phyloP scores from a whole-genome alignment of 495 filamentous ascomycete genomes.

The Xylaria telfairii region DNA sequence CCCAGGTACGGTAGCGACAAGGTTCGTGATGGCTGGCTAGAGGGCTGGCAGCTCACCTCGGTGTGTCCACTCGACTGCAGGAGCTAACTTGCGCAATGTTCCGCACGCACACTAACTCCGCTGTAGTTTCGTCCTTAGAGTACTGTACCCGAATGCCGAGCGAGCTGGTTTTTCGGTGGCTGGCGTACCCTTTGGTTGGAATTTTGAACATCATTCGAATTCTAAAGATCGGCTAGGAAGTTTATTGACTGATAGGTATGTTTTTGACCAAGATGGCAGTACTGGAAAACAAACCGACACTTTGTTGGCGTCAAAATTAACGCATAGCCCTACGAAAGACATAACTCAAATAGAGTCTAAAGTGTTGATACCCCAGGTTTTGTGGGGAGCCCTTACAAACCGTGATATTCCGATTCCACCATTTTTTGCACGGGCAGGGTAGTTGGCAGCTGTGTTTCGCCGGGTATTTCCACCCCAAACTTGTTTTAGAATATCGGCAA shows the following conservation, averaged over 20 bases:
- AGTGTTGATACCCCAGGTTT: not conserved
- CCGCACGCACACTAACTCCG: constrained; percentile 5
- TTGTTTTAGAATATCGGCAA: not conserved
- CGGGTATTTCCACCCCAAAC: not conserved
- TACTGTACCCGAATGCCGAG: constrained; percentile 7
- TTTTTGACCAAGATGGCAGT: too few species aligned
- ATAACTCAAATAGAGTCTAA: not conserved
- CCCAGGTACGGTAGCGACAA: not conserved
- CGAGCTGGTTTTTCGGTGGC: not conserved
- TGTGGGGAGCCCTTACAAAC: not conserved
- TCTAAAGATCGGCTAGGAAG: not conserved
- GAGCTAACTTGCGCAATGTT: constrained; percentile 10
- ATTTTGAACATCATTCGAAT: not conserved
- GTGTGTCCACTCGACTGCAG: not conserved
- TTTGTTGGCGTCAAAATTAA: not conserved
- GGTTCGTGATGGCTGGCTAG: not conserved
- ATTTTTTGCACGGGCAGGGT: not conserved
- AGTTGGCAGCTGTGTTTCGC: not conserved
- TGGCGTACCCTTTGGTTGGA: not conserved
- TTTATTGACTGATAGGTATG: not conserved
- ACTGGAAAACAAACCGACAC: not conserved
- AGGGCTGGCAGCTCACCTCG: constrained; percentile 11
- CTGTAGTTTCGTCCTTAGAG: not conserved
- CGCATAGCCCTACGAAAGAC: not conserved
- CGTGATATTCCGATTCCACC: not conserved